Evolutionary conservation across 177 flowering plant species (phyloP).

Genomic region (Telopea speciosissima): DNA sequence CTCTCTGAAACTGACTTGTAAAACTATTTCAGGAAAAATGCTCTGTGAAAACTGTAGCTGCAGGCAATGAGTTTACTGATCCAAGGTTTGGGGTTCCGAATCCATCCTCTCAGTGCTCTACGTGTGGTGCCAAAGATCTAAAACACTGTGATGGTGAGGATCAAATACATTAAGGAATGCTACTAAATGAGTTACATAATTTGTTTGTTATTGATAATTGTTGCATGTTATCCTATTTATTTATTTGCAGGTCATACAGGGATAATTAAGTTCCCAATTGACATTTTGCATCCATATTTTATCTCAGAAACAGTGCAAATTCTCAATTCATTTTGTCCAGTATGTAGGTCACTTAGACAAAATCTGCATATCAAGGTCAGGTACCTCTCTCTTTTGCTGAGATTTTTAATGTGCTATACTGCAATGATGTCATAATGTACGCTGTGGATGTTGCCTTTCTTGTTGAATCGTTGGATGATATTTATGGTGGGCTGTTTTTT

Average conservation of each 20-base stretch:
- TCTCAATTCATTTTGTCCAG: slow-evolving; percentile 77
- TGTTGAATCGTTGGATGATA: not conserved
- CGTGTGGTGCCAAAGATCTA: slow-evolving; percentile 51
- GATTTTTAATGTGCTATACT: not conserved
- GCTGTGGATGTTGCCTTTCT: not conserved
- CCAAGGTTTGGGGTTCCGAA: slow-evolving; percentile 83
- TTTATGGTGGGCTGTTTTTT: not conserved
- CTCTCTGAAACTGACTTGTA: not conserved
- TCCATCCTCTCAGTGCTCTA: slow-evolving; percentile 44
- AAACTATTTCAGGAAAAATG: slow-evolving; percentile 43
- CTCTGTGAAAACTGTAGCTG: slow-evolving; percentile 35
- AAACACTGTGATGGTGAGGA: slow-evolving; percentile 63
- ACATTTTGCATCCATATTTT: slow-evolving; percentile 64
- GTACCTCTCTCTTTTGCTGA: slow-evolving; percentile 23
- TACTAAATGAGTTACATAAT: not conserved
- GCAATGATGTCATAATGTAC: not conserved
- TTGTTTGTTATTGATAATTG: not conserved
- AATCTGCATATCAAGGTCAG: slow-evolving; percentile 56
- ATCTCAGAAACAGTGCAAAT: slow-evolving; percentile 50
- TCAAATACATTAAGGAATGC: not conserved
- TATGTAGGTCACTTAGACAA: slow-evolving; percentile 53
- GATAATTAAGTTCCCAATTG: slow-evolving; percentile 43
- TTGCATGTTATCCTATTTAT: slow-evolving; percentile 1
- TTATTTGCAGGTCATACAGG: slow-evolving; percentile 82
- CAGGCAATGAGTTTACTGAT: slow-evolving; percentile 53